These are phyloP conservation scores for Rhizodiscina lignyota DNA, from an alignment of 495 filamentous ascomycete genomes.

Conservation along the genomic window DNA sequence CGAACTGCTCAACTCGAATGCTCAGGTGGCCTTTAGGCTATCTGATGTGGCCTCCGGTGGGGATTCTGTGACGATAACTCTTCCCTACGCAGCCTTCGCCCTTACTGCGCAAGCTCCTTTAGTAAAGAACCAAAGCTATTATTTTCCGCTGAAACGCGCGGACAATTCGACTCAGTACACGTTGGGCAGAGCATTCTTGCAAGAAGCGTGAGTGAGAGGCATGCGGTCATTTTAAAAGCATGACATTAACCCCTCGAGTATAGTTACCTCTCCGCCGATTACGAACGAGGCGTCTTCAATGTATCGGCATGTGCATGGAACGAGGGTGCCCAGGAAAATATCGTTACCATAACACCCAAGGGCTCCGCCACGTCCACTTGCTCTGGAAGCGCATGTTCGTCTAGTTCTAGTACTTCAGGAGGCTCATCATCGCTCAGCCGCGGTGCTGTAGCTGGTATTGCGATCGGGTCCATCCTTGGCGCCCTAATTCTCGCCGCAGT, in stretches of 20 bases:
- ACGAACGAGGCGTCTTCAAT: slow-evolving; percentile 1
- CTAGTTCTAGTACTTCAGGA: too few species aligned
- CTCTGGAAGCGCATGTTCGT: too few species aligned
- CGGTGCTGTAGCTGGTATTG: slow-evolving; percentile 14
- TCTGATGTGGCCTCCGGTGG: slow-evolving; percentile 5
- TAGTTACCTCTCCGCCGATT: background rate
- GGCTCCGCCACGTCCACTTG: too few species aligned
- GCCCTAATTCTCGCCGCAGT: slow-evolving; percentile 3
- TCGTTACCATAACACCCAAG: too few species aligned
- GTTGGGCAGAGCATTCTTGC: background rate
- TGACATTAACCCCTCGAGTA: too few species aligned
- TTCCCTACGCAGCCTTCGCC: slow-evolving; percentile 8
- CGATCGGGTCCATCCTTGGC: slow-evolving; percentile 9
- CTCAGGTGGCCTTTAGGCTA: slow-evolving; percentile 17
- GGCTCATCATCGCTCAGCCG: slow-evolving; percentile 2
- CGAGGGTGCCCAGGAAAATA: too few species aligned
- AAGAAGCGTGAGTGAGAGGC: too few species aligned
- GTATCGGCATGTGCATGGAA: too few species aligned
- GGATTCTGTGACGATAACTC: slow-evolving; percentile 9
- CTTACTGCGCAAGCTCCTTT: slow-evolving; percentile 11
- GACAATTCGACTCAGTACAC: background rate
- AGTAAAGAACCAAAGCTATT: slow-evolving; percentile 1
- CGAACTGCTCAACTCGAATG: slow-evolving; percentile 11
- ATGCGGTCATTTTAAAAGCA: slow-evolving; percentile 6
- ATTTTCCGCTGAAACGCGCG: background rate